Evolutionary conservation across 495 filamentous ascomycete genomes (phyloP).

Genomic region (Lophiostoma macrostomum): DNA sequence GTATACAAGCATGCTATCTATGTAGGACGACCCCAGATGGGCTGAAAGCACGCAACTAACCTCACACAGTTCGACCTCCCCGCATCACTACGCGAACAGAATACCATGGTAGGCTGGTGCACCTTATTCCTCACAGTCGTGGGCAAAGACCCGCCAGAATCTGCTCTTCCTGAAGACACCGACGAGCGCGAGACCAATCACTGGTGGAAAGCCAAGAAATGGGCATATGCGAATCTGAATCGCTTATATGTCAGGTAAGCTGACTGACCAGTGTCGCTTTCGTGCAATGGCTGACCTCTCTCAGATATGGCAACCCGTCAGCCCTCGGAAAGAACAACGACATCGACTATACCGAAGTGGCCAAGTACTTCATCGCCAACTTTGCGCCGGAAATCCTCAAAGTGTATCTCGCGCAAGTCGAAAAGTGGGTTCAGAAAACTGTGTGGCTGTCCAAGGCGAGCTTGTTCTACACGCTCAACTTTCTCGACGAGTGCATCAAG

Average conservation of each 20-base stretch:
- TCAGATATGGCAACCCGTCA: slow-evolving; percentile 83
- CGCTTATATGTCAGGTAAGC: slow-evolving; percentile 85
- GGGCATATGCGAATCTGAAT: slow-evolving; percentile 97
- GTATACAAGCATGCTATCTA: slow-evolving; percentile 96
- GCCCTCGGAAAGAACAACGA: slow-evolving; percentile 63
- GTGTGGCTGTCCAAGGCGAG: slow-evolving; percentile 92
- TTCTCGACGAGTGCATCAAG: slow-evolving; percentile 94
- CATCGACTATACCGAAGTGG: slow-evolving; percentile 70
- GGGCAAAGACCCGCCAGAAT: slow-evolving; percentile 75
- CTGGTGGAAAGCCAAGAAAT: slow-evolving; percentile 99
- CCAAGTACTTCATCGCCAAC: slow-evolving; percentile 83
- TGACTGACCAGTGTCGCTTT: neutral
- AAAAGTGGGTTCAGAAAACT: slow-evolving; percentile 94
- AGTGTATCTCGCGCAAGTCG: slow-evolving; percentile 85
- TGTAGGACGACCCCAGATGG: slow-evolving; percentile 53
- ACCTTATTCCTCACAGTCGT: slow-evolving; percentile 88
- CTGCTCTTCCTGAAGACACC: slow-evolving; percentile 74
- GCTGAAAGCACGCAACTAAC: slow-evolving; percentile 28
- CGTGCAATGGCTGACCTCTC: slow-evolving; percentile 13
- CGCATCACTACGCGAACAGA: slow-evolving; percentile 67
- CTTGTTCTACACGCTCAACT: slow-evolving; percentile 85
- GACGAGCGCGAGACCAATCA: slow-evolving; percentile 88
- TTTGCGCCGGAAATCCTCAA: slow-evolving; percentile 95
- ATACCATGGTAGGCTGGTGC: slow-evolving; percentile 89
- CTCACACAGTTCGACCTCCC: slow-evolving; percentile 78